These are phyloP conservation scores for Blastobotrys robertii DNA, from an alignment of 805 yeast species.

Conservation along the genomic window DNA sequence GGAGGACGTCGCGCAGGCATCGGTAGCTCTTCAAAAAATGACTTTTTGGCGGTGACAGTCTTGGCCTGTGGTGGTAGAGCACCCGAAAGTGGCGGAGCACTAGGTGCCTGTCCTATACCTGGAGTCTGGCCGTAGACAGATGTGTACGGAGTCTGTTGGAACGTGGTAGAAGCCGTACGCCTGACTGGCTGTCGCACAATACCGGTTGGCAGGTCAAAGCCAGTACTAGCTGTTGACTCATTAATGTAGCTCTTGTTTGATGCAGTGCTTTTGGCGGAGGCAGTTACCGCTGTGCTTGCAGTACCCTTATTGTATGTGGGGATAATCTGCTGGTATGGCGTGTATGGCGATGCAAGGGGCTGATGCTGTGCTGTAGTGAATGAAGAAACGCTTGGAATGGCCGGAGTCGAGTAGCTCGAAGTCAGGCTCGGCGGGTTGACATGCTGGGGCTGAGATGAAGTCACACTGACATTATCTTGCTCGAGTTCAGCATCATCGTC, in stretches of 20 bases:
- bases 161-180: conserved; percentile 11
- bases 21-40: conserved; percentile 56
- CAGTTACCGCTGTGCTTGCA: conserved; percentile 4
- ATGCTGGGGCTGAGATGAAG: neutral
- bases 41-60: conserved; percentile 19
- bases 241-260: conserved; percentile 12
- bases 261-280: conserved; percentile 5
- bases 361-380: neutral
- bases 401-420: neutral
- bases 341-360: neutral
- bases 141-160: conserved; percentile 12
- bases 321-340: neutral
- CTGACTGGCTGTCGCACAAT: conserved; percentile 18
- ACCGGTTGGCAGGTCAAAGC: conserved; percentile 27
- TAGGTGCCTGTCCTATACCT: conserved; percentile 5
- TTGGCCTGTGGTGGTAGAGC: conserved; percentile 13
- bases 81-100: conserved; percentile 14
- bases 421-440: conserved; percentile 3
- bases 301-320: neutral
- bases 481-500: conserved; percentile 16
- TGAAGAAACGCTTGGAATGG: neutral
- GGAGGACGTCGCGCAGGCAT: conserved; percentile 3
- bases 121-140: conserved; percentile 3
- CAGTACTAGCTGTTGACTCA: conserved; percentile 18
- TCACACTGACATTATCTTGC: neutral